Evolutionary conservation across 108 stramenopile species (phyloP), one percentile per base, ranked within the genome.

Genomic region (Nitzschia putrida): DNA sequence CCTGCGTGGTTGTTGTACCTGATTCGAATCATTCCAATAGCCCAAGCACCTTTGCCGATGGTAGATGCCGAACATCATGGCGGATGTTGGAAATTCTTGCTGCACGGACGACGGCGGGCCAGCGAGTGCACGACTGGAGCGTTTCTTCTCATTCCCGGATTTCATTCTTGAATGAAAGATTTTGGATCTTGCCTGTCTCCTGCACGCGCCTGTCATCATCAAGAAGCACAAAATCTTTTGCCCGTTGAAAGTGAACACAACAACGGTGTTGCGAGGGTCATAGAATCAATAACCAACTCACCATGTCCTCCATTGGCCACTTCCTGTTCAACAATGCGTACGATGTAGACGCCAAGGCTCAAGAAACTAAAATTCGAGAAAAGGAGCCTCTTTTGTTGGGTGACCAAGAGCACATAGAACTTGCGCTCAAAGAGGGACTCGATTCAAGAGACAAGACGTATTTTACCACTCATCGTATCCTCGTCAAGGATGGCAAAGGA

Each of bases 401-500:
- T 2, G 23, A 14, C 0, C 54, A 78, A 53, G 82, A 83, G 37
- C 51, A 66, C 23, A 49, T 86, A 11, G 73, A 80, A 45, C 58
- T 83, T 9, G 87, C 87, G 43, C 84, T 88, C 51, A 73, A 80
- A 49, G 61, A 63, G 22, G 61, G 61, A 9, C 42, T 22, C 42
- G 61, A 63, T 63, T 41, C 43, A 18, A 80, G 87, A 10, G 84
- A 88, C 34, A 56, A 65, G 25, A 68, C 69, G 51, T 74, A 77
- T 51, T 68, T 83, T 13, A 88, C 87, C 4, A 72, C 77, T 45
- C 68, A 74, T 44, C 80, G 87, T 5, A 14, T 88, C 8, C 47
- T 88, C 8, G 38, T 85, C 23, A 57, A 67, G 9, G 87, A 85
- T 61, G 81, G 81, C 49, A 83, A 68, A 66, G 81, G 87, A 42